phyloP scores from a whole-genome alignment of 2,329 filamentous ascomycete species.

The Sarocladiaceae sp. region DNA sequence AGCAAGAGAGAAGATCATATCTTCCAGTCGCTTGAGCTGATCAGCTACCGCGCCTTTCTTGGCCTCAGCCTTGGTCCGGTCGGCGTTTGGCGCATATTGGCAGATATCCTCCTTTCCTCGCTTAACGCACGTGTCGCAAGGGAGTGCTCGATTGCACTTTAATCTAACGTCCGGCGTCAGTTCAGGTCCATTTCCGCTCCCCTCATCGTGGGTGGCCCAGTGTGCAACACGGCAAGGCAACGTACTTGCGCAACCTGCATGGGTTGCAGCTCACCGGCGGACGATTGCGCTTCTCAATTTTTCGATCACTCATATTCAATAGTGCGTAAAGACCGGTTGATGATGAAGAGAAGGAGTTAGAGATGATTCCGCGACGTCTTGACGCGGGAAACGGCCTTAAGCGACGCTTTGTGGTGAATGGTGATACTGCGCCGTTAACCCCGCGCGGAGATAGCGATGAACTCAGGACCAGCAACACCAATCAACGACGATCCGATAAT shows the following conservation, averaged over 20 bases:
- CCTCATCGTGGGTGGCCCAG: slow-evolving; percentile 6
- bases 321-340: not conserved
- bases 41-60: not conserved
- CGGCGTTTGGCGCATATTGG: slow-evolving; percentile 25
- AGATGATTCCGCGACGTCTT: not conserved
- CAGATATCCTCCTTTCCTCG: slow-evolving; percentile 21
- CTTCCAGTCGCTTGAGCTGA: not conserved
- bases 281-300: slow-evolving; percentile 27
- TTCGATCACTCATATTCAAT: slow-evolving; percentile 14
- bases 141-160: slow-evolving; percentile 26
- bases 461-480: too few relatives aligned
- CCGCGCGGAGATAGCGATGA: slow-evolving; percentile 12
- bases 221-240: too few relatives aligned
- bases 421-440: not conserved
- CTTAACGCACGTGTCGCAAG: slow-evolving; percentile 25
- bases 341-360: not conserved
- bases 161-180: slow-evolving; percentile 16
- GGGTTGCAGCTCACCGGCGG: slow-evolving; percentile 30
- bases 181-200: not conserved
- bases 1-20: not conserved
- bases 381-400: too few relatives aligned
- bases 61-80: slow-evolving; percentile 13
- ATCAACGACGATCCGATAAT: too few relatives aligned
- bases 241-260: slow-evolving; percentile 29
- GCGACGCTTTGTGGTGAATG: too few relatives aligned